Conservation (phyloP, 2,329 filamentous ascomycete species). For the Aureobasidium sp. region DNA sequence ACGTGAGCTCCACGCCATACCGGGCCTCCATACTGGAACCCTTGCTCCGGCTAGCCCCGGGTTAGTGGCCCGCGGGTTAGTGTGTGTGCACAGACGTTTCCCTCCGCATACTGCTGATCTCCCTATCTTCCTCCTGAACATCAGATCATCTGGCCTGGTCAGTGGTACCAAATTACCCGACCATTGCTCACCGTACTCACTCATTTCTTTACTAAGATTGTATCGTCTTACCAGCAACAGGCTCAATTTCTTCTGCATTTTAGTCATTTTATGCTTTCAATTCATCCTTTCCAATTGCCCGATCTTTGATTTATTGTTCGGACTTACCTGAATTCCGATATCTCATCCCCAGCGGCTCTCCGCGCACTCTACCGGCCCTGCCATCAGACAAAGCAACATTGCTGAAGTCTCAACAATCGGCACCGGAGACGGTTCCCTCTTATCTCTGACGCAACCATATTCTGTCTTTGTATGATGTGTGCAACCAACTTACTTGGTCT, state of each 20-base stretch:
- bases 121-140: constrained; percentile 1
- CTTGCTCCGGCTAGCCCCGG: constrained; percentile 1
- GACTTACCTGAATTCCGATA: background rate
- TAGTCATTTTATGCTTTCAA: background rate
- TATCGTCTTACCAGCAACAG: background rate
- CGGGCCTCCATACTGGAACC: background rate
- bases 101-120: background rate
- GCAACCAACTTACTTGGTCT: background rate
- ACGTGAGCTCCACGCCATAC: background rate
- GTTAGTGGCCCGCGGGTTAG: background rate
- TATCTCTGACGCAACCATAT: constrained; percentile 9
- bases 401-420: constrained; percentile 6
- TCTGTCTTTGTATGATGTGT: background rate
- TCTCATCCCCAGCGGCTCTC: constrained; percentile 2
- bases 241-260: background rate
- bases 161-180: constrained; percentile 11
- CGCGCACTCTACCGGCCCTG: background rate
- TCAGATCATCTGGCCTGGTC: constrained; percentile 11
- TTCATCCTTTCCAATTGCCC: background rate
- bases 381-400: background rate
- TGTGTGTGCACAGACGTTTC: background rate
- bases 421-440: background rate
- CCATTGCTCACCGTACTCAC: background rate
- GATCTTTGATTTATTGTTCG: background rate
- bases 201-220: background rate